Percentiles rank a stretch among this genome's conserved stretches.
Conservation (phyloP, 805 yeast genomes). For the Saturnispora galanensis region DNA sequence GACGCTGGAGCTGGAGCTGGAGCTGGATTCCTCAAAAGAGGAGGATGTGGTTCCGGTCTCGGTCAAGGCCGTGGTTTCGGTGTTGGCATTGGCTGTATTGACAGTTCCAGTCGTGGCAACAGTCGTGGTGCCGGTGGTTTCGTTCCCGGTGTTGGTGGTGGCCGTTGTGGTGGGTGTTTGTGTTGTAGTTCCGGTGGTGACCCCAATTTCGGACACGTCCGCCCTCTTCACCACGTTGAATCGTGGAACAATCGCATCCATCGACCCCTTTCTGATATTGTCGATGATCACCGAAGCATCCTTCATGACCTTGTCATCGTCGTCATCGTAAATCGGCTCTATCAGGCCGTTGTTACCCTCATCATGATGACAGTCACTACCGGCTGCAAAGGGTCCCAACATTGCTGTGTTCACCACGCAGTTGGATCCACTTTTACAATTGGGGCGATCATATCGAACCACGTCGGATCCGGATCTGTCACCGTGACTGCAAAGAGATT, state of each 20-base stretch:
- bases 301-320: background rate
- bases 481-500: no score
- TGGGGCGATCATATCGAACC: no score
- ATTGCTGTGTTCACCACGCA: no score
- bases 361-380: no score
- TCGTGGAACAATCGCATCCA: conserved; percentile 23
- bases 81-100: conserved; percentile 6
- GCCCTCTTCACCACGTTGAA: conserved; percentile 19
- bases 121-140: no score
- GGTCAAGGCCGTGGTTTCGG: conserved; percentile 2
- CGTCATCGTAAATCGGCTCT: no score
- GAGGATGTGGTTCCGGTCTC: conserved; percentile 4
- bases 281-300: conserved; percentile 17
- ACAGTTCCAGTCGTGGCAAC: background rate
- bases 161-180: conserved; percentile 6
- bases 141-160: background rate
- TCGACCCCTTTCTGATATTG: conserved; percentile 18
- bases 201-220: conserved; percentile 1
- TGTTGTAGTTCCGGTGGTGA: conserved; percentile 2
- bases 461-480: no score
- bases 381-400: no score
- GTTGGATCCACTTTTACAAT: no score
- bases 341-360: no score
- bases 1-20: conserved; percentile 10
- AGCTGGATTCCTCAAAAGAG: background rate